These are phyloP conservation scores for Stevia rebaudiana DNA, from an alignment of 140 eudicot genomes.

Conservation along the genomic window DNA sequence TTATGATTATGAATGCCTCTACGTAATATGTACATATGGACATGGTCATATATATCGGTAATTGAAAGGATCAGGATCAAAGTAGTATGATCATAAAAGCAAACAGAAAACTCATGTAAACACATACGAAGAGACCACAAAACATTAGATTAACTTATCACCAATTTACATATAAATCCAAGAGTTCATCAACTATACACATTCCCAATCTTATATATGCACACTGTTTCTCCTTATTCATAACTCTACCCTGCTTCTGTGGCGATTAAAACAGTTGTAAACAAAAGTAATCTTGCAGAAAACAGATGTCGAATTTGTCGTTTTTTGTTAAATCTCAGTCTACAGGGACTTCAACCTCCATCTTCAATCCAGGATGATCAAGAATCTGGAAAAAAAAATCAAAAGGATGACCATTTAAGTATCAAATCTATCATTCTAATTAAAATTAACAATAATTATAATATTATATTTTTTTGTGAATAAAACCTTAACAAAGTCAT, in stretches of 20 bases:
- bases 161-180: constrained; percentile 18
- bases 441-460: neutral
- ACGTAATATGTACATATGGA: too few species aligned
- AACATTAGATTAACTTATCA: constrained; percentile 10
- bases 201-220: constrained; percentile 20
- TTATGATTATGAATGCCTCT: too few species aligned
- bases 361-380: constrained; percentile 51
- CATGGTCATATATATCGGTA: neutral
- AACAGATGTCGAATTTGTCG: constrained; percentile 1
- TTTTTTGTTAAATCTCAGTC: constrained; percentile 10
- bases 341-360: constrained; percentile 86
- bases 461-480: neutral
- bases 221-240: constrained; percentile 24
- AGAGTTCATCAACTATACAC: constrained; percentile 14
- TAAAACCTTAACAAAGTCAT: constrained; percentile 73
- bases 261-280: constrained; percentile 7
- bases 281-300: constrained; percentile 12
- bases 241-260: neutral
- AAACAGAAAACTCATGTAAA: constrained; percentile 15
- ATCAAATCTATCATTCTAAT: neutral
- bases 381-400: constrained; percentile 44
- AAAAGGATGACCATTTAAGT: neutral
- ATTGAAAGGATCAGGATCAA: neutral
- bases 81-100: neutral
- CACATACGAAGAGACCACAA: neutral